Conservation (phyloP, 2,329 filamentous ascomycete species). For the Pseudogymnoascus sp. region DNA sequence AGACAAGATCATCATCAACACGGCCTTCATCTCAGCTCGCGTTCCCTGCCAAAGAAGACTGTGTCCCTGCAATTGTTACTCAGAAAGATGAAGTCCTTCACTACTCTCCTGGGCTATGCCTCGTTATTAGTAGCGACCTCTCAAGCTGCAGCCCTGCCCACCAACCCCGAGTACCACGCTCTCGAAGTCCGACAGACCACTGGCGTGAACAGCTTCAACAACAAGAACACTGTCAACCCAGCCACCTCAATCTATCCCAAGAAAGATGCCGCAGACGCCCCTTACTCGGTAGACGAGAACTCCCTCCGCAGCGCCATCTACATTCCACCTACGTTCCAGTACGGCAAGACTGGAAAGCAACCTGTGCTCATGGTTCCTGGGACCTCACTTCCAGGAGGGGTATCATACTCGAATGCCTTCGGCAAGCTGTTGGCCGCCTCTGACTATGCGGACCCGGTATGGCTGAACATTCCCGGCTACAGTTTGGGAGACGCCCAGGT, state of each 20-base stretch:
- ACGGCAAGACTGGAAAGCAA: conserved; percentile 31
- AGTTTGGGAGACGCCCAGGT: conserved; percentile 40
- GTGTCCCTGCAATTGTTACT: neutral
- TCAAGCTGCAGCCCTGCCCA: neutral
- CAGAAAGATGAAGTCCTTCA: conserved; percentile 3
- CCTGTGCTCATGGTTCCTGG: conserved; percentile 47
- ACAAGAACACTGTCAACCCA: conserved; percentile 13
- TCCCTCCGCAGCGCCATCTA: conserved; percentile 42
- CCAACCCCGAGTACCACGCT: neutral
- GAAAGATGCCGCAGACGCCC: conserved; percentile 34
- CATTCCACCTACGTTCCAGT: conserved; percentile 41
- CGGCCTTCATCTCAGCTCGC: neutral
- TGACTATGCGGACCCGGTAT: conserved; percentile 40
- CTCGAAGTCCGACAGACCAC: conserved; percentile 2
- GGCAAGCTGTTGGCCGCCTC: conserved; percentile 38
- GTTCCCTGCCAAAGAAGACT: neutral
- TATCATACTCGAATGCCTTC: conserved; percentile 32
- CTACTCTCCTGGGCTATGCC: neutral
- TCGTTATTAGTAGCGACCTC: neutral
- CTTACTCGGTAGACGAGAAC: conserved; percentile 39
- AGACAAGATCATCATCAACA: neutral
- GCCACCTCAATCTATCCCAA: conserved; percentile 31
- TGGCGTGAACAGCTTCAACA: conserved; percentile 13
- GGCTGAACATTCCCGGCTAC: conserved; percentile 45
- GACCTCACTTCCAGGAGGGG: conserved; percentile 40